Conservation (phyloP, 257 asterid species). For the Jacaranda mimosifolia region DNA sequence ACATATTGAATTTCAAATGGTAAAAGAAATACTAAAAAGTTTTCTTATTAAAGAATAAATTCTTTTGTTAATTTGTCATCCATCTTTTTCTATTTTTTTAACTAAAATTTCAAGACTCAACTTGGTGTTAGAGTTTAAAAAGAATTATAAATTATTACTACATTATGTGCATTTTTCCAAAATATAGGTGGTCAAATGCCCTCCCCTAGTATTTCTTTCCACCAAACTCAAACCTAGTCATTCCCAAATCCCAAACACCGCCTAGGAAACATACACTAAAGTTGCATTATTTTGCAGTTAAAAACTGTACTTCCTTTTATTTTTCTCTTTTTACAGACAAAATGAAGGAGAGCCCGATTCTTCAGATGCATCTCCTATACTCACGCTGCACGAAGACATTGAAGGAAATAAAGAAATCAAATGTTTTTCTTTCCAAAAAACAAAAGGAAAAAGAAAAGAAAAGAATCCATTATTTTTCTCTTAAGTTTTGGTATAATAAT, state of each 20-base stretch:
- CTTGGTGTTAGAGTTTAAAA: background rate
- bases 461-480: too few relatives aligned
- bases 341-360: constrained; percentile 46
- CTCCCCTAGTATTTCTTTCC: too few relatives aligned
- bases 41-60: too few relatives aligned
- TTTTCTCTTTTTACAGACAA: background rate
- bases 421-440: background rate
- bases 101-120: background rate
- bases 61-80: too few relatives aligned
- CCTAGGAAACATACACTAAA: background rate
- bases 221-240: background rate
- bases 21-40: too few relatives aligned
- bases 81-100: too few relatives aligned
- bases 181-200: too few relatives aligned
- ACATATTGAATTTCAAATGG: too few relatives aligned
- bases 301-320: background rate
- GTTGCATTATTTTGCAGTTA: background rate
- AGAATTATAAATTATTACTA: too few relatives aligned
- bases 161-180: background rate
- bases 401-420: constrained; percentile 14
- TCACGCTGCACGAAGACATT: constrained; percentile 39
- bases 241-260: background rate
- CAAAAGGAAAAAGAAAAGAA: background rate
- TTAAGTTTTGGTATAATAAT: background rate
- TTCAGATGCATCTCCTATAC: constrained; percentile 51